Evolutionary conservation across 2,329 filamentous ascomycete species (phyloP).

Genomic region (Ophiostoma piceae): DNA sequence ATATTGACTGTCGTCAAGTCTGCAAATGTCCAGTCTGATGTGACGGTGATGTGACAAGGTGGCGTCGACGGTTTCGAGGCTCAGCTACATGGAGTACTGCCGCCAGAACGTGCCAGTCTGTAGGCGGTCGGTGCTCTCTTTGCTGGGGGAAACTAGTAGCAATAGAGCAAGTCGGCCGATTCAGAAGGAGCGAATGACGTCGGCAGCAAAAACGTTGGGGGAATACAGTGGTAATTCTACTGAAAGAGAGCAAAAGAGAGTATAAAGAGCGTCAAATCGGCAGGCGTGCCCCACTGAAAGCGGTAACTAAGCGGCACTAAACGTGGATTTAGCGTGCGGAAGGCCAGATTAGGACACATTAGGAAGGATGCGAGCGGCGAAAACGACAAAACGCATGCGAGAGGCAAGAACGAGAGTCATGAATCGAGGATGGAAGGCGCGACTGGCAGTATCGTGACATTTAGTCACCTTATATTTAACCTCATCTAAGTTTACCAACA

Average conservation of each 20-base stretch:
- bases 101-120: neutral
- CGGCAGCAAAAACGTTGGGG: slow-evolving; percentile 14
- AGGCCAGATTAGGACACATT: neutral
- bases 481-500: neutral
- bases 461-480: neutral
- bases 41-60: neutral
- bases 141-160: slow-evolving; percentile 2
- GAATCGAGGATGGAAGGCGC: neutral
- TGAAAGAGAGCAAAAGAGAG: neutral
- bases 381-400: neutral
- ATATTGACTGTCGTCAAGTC: neutral
- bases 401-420: neutral
- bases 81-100: neutral
- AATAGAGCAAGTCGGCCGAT: slow-evolving; percentile 7
- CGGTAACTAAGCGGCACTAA: slow-evolving; percentile 1
- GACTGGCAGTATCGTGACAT: neutral
- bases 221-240: slow-evolving; percentile 2
- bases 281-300: neutral
- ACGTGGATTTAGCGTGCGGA: neutral
- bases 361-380: slow-evolving; percentile 7
- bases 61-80: neutral
- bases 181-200: slow-evolving; percentile 19
- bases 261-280: too few relatives aligned
- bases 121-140: slow-evolving; percentile 3
- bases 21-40: neutral